Percentiles rank a stretch among this genome's conserved stretches.
phyloP scores from a whole-genome alignment of 2,329 filamentous ascomycete genomes.

The Coniochaeta prunicola region DNA sequence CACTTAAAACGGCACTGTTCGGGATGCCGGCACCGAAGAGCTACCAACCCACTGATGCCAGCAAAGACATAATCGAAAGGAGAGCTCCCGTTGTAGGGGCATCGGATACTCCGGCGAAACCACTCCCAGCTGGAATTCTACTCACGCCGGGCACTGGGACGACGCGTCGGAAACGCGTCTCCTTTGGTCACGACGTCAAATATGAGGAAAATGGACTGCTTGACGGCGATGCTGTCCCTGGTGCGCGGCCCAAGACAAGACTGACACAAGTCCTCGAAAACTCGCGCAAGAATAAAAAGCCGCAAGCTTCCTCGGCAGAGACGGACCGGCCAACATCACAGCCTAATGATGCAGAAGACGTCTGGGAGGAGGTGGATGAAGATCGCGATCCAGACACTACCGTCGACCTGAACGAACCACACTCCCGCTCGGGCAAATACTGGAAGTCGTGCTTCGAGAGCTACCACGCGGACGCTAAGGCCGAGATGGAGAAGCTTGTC shows the following conservation, averaged over 20 bases:
- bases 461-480: slow-evolving; percentile 65
- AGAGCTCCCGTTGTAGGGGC: slow-evolving; percentile 15
- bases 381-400: slow-evolving; percentile 54
- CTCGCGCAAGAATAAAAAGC: slow-evolving; percentile 22
- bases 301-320: slow-evolving; percentile 5
- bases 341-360: slow-evolving; percentile 27
- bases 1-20: slow-evolving; percentile 57
- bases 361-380: slow-evolving; percentile 46
- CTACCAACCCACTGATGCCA: slow-evolving; percentile 11
- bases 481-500: slow-evolving; percentile 70
- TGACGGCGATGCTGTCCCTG: slow-evolving; percentile 17
- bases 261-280: slow-evolving; percentile 40
- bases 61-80: slow-evolving; percentile 12
- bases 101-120: slow-evolving; percentile 32
- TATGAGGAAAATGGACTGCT: slow-evolving; percentile 20
- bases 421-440: slow-evolving; percentile 68
- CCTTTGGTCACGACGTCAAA: slow-evolving; percentile 52
- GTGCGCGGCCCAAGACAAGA: slow-evolving; percentile 26
- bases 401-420: slow-evolving; percentile 64
- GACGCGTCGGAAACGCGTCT: slow-evolving; percentile 55
- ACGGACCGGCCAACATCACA: slow-evolving; percentile 7
- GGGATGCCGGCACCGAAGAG: slow-evolving; percentile 42
- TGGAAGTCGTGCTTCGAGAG: slow-evolving; percentile 74
- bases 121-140: slow-evolving; percentile 40
- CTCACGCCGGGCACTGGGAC: slow-evolving; percentile 57